Evolutionary conservation across 768 basidiomycete species (phyloP), one percentile per base, ranked within the genome.

Genomic region (Trametes coccinea): DNA sequence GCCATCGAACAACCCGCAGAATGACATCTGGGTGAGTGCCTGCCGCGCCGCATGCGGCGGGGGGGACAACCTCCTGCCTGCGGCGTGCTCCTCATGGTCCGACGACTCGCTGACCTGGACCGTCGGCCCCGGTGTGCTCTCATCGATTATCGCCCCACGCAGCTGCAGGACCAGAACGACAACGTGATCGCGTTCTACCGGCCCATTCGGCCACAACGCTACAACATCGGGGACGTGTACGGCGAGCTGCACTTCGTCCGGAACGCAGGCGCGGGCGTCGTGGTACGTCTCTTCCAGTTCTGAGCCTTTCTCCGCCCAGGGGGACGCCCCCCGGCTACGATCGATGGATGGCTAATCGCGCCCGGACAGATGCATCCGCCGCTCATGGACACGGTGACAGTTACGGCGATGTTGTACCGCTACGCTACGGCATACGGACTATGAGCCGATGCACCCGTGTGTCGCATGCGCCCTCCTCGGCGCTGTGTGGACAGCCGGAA

Each of bases 311-410:
- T 43, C 43, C 52, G 40, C 59, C 50, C 43, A 45, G 48, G 10
- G 49, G 50, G 44, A 14, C 52, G 13, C 7, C 39, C 14, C 13
- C 45, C 53, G 53, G 40, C 27, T 39, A 17, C 52, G 45, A 60
- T 53, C 59, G 59, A 59, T 59, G 45, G 59, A 64, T 56, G 53
- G 47, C 64, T 60, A 49, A 59, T 59, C 50, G 43, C 48, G 4
- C 34, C 49, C 57, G 41, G 52, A 54, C 70, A 92, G 90, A 89
- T 85, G 80, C 91, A 92, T 71, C 91, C 90, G 53, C 92, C 92
- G 66, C 87, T 93, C 74, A 93, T 93, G 92, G 90, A 93, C 79
- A 86, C 84, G 47, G 90, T 93, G 62, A 88, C 88, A 30, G 85
- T 93, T 66, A 91, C 91, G 31, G 84, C 85, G 56, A 92, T 93